A percentile compares a stretch with the other conserved stretches of the same genome.
Conservation (phyloP, 2,329 filamentous ascomycete genomes). For the Penicillium sp. region DNA sequence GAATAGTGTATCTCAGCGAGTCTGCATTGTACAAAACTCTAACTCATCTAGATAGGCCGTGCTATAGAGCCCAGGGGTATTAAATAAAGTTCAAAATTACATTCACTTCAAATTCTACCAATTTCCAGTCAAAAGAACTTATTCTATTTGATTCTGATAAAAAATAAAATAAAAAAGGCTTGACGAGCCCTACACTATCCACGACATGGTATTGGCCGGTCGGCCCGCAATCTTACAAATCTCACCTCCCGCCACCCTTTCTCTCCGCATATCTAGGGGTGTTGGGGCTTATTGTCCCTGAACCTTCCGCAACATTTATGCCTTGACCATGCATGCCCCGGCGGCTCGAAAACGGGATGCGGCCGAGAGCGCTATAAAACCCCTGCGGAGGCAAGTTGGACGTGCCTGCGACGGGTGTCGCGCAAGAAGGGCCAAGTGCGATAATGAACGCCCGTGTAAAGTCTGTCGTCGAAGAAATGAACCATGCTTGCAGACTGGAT, state of each 20-base stretch:
- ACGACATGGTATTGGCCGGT: background rate
- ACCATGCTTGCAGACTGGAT: background rate
- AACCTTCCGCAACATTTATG: background rate
- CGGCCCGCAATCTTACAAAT: background rate
- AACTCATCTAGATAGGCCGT: too few relatives aligned
- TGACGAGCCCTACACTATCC: background rate
- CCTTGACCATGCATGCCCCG: background rate
- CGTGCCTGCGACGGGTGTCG: slow-evolving; percentile 2
- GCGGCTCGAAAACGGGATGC: background rate
- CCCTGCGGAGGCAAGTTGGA: background rate
- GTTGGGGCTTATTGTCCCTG: background rate
- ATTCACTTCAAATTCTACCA: too few relatives aligned
- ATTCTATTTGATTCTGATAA: background rate
- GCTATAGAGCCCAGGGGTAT: too few relatives aligned
- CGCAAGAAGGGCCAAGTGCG: slow-evolving; percentile 1
- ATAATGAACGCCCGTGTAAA: slow-evolving; percentile 5
- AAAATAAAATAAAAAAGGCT: background rate
- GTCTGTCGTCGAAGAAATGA: background rate
- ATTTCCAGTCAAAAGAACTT: background rate
- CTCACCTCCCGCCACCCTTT: background rate
- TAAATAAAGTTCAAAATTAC: too few relatives aligned
- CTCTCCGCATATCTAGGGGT: background rate
- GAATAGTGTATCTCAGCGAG: background rate
- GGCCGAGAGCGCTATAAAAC: background rate
- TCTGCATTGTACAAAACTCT: too few relatives aligned